A percentile compares a stretch with the other conserved stretches of the same genome.
phyloP scores from a whole-genome alignment of 768 basidiomycete genomes.

The Boletus rufocinnamomeus region DNA sequence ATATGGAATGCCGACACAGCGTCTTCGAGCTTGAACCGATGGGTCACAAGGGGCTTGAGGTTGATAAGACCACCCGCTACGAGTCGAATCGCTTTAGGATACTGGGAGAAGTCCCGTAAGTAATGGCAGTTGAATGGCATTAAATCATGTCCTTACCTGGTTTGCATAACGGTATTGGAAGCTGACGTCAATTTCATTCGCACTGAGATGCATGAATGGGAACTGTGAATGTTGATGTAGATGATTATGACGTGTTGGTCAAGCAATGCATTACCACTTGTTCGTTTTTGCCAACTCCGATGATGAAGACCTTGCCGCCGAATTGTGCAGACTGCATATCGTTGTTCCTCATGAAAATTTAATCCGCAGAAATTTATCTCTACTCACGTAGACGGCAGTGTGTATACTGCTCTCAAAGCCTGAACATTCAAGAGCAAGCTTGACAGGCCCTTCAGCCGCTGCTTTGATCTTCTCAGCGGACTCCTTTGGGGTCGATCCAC shows the following conservation, averaged over 20 bases:
- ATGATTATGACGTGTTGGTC: background rate
- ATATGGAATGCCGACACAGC: slow-evolving; percentile 79
- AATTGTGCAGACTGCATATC: slow-evolving; percentile 57
- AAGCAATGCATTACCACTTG: slow-evolving; percentile 43
- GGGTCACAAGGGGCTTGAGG: slow-evolving; percentile 79
- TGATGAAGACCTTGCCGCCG: slow-evolving; percentile 69
- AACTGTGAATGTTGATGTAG: slow-evolving; percentile 40
- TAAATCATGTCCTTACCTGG: slow-evolving; percentile 39
- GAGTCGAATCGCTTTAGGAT: slow-evolving; percentile 82
- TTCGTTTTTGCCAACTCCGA: slow-evolving; percentile 68
- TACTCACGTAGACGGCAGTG: slow-evolving; percentile 55
- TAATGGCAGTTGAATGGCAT: background rate
- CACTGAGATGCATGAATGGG: slow-evolving; percentile 73
- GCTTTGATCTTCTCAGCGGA: slow-evolving; percentile 54
- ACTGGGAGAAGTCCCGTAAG: slow-evolving; percentile 40
- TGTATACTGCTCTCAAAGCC: slow-evolving; percentile 65
- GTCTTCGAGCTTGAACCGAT: slow-evolving; percentile 69
- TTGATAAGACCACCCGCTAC: slow-evolving; percentile 74
- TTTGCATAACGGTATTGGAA: slow-evolving; percentile 73
- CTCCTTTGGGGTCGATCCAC: slow-evolving; percentile 47
- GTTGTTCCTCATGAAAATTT: background rate
- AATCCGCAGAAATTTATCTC: background rate
- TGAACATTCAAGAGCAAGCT: slow-evolving; percentile 62
- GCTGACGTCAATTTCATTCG: slow-evolving; percentile 67
- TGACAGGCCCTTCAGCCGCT: slow-evolving; percentile 50